Conservation (phyloP, 495 filamentous ascomycete species). For the Monascus purpureus region DNA sequence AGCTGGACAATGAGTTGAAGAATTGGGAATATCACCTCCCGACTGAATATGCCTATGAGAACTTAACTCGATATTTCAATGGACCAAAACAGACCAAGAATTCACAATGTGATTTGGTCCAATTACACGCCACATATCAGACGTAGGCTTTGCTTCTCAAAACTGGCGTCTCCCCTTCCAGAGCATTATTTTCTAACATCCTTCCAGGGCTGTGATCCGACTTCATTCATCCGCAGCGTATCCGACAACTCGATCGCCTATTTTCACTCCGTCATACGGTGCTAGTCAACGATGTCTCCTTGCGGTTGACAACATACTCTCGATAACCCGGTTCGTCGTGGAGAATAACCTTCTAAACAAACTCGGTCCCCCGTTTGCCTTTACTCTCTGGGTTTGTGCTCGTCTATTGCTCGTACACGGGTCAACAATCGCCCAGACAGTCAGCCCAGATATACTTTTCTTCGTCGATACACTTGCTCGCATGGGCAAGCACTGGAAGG, state of each 20-base stretch:
- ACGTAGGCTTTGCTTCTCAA: constrained; percentile 31
- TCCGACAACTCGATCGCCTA: constrained; percentile 69
- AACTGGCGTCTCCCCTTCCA: neutral
- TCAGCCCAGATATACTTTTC: constrained; percentile 60
- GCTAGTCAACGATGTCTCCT: constrained; percentile 67
- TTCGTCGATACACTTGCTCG: constrained; percentile 68
- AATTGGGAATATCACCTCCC: constrained; percentile 76
- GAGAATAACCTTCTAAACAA: constrained; percentile 59
- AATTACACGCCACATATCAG: constrained; percentile 72
- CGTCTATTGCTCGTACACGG: constrained; percentile 75
- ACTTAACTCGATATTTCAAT: constrained; percentile 59
- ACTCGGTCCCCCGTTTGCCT: constrained; percentile 77
- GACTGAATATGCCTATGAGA: constrained; percentile 54
- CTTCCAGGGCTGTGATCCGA: constrained; percentile 63
- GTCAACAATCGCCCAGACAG: constrained; percentile 68
- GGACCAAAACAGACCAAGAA: constrained; percentile 45
- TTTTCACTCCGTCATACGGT: constrained; percentile 74
- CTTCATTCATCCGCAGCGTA: constrained; percentile 89
- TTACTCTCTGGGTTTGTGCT: constrained; percentile 85
- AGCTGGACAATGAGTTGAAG: constrained; percentile 62
- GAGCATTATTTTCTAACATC: constrained; percentile 6
- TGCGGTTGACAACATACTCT: constrained; percentile 72
- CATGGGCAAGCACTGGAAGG: constrained; percentile 72
- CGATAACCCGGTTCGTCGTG: constrained; percentile 59
- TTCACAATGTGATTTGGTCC: constrained; percentile 71